Evolutionary conservation across 2,329 filamentous ascomycete genomes (phyloP).

Genomic region (Arthrobotrys musiformis): DNA sequence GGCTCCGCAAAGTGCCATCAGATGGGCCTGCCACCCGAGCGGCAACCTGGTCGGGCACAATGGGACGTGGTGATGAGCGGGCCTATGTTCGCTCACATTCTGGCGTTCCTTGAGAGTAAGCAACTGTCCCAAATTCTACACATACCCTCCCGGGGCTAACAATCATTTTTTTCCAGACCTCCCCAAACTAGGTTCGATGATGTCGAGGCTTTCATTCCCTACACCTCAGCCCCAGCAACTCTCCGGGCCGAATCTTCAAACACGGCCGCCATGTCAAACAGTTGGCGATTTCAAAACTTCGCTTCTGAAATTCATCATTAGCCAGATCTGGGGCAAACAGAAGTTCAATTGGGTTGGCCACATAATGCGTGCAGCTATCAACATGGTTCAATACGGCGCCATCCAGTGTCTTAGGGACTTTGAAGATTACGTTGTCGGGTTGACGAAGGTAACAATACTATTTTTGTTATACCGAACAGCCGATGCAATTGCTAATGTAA

Average conservation of each 20-base stretch:
- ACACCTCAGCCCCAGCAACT: slow-evolving; percentile 2
- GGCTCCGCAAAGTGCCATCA: not conserved
- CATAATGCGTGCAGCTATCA: slow-evolving; percentile 45
- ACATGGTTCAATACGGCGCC: slow-evolving; percentile 46
- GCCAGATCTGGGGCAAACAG: slow-evolving; percentile 29
- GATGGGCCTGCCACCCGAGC: slow-evolving; percentile 38
- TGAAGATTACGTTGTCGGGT: slow-evolving; percentile 37
- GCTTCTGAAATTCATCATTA: slow-evolving; percentile 32
- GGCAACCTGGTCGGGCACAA: not conserved
- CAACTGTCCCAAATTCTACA: not conserved
- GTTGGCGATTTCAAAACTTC: slow-evolving; percentile 34
- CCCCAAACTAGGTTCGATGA: slow-evolving; percentile 29
- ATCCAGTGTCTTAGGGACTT: slow-evolving; percentile 44
- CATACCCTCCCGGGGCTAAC: not conserved
- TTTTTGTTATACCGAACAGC: not conserved
- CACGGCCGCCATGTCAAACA: not conserved
- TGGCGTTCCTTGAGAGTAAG: slow-evolving; percentile 46
- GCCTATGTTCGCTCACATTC: slow-evolving; percentile 30
- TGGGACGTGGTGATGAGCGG: slow-evolving; percentile 35
- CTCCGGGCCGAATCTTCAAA: not conserved
- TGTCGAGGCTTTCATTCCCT: slow-evolving; percentile 1
- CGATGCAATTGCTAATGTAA: not conserved
- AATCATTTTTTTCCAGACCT: slow-evolving; percentile 17
- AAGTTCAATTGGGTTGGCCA: slow-evolving; percentile 42
- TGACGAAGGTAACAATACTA: slow-evolving; percentile 17